These are phyloP conservation scores for Paramecium primaurelia DNA, from an alignment of 73 alveolate genomes.

Conservation along the genomic window DNA sequence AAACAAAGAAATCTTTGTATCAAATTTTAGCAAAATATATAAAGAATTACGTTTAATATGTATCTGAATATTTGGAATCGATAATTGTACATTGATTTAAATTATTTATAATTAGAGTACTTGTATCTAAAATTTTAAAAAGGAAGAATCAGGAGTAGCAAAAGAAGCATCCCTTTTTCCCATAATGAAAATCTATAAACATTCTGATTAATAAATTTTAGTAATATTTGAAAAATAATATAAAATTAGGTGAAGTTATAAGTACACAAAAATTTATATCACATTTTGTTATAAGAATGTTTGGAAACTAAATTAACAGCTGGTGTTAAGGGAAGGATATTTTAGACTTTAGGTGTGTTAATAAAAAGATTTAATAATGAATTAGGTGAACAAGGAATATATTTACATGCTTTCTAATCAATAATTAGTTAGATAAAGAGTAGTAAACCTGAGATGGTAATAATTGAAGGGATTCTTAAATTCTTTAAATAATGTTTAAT, in stretches of 20 bases:
- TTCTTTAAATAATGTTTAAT: slow-evolving; percentile 38
- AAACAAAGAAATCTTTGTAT: slow-evolving; percentile 29
- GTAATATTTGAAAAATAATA: not conserved
- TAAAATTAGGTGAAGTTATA: not conserved
- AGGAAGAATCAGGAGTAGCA: slow-evolving; percentile 48
- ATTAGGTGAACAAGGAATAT: not conserved
- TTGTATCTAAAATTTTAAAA: slow-evolving; percentile 14
- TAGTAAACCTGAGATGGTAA: slow-evolving; percentile 45
- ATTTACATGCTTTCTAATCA: not conserved
- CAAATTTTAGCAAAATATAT: slow-evolving; percentile 46
- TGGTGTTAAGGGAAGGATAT: slow-evolving; percentile 45
- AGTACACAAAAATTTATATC: not conserved
- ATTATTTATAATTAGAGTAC: not conserved
- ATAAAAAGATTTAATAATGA: not conserved
- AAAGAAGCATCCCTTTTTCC: slow-evolving; percentile 53
- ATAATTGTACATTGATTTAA: not conserved
- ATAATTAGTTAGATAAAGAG: not conserved
- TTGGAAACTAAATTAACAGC: not conserved
- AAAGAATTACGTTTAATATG: not conserved
- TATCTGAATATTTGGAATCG: not conserved
- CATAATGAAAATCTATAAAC: slow-evolving; percentile 23
- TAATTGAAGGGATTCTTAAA: slow-evolving; percentile 37
- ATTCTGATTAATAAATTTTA: not conserved
- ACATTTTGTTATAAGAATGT: slow-evolving; percentile 3
- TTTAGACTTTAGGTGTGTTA: slow-evolving; percentile 1